Evolutionary conservation across 148 eudicot species (phyloP).

Genomic region (Mesembryanthemum crystallinum): DNA sequence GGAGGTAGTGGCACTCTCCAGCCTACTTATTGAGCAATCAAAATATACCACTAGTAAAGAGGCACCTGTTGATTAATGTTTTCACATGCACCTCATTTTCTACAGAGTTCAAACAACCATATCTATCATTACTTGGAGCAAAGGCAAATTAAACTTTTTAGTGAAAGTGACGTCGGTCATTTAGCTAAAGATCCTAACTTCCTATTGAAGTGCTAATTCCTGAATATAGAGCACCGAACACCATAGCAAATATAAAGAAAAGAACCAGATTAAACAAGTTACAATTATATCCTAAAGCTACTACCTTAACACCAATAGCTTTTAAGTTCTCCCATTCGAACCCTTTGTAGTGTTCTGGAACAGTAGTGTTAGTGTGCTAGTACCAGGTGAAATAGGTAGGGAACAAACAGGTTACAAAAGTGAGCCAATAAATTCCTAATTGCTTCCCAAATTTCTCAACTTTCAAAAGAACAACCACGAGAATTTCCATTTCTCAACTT

Average conservation of each 20-base stretch:
- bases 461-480: background rate
- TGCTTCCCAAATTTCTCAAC: background rate
- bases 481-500: background rate
- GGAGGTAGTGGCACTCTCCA: no score
- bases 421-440: background rate
- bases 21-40: no score
- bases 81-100: background rate
- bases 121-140: background rate
- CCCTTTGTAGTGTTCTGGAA: background rate
- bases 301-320: background rate
- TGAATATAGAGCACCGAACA: background rate
- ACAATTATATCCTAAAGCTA: background rate
- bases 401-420: background rate
- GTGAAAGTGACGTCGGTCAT: no score
- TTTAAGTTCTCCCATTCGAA: background rate
- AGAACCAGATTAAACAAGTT: background rate
- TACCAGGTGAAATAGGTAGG: background rate
- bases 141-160: background rate
- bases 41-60: background rate
- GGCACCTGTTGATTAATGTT: background rate
- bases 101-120: background rate
- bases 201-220: background rate
- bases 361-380: background rate
- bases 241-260: background rate
- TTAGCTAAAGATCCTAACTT: background rate